Conservation (phyloP, 2,329 filamentous ascomycete species). For the Nigrospora sphaerica region DNA sequence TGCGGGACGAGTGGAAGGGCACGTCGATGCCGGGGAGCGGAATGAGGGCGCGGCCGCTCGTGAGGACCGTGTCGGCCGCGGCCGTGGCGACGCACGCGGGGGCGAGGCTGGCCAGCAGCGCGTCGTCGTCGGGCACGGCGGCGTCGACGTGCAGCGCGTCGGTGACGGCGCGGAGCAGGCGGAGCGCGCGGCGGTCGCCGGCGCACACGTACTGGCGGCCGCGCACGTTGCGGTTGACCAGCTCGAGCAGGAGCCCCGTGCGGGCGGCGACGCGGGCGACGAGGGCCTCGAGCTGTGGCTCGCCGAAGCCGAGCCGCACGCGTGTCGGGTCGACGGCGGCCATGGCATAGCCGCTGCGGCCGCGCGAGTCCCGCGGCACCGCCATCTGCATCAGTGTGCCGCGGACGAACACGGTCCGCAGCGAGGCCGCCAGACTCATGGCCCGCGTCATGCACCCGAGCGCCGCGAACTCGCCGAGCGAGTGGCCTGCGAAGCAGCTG, state of each 20-base stretch:
- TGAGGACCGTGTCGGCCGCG: neutral
- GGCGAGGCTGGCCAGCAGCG: neutral
- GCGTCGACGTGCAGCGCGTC: neutral
- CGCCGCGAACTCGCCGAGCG: constrained; percentile 95
- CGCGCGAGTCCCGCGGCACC: constrained; percentile 86
- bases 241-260: constrained; percentile 61
- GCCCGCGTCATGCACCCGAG: constrained; percentile 93
- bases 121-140: neutral
- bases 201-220: neutral
- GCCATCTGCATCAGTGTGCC: constrained; percentile 98
- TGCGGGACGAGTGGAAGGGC: neutral
- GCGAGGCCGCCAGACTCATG: constrained; percentile 97
- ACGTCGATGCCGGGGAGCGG: neutral
- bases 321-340: constrained; percentile 81
- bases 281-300: too few species aligned
- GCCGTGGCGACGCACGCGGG: neutral
- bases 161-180: neutral
- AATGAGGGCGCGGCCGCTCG: neutral
- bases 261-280: too few species aligned
- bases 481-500: constrained; percentile 96
- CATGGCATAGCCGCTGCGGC: constrained; percentile 98
- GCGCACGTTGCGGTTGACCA: constrained; percentile 39
- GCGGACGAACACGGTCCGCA: constrained; percentile 98
- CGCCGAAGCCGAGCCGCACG: constrained; percentile 8
- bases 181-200: neutral